These are phyloP conservation scores for Microcera coccophila DNA, from an alignment of 2,329 filamentous ascomycete species.

Conservation along the genomic window DNA sequence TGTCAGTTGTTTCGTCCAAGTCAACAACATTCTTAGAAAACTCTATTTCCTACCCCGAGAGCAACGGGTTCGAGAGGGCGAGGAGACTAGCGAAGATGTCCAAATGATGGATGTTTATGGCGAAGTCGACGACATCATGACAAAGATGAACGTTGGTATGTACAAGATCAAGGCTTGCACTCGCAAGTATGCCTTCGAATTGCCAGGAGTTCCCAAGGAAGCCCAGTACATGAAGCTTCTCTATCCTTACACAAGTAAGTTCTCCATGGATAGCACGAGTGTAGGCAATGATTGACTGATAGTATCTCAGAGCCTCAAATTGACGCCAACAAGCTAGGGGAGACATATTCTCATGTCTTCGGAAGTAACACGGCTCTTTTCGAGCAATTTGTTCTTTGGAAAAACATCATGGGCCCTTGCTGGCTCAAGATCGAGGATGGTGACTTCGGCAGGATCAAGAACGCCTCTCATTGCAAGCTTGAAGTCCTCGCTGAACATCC, in stretches of 20 bases:
- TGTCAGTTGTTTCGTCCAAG: constrained; percentile 90
- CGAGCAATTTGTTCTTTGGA: constrained; percentile 97
- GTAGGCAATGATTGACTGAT: too few species aligned
- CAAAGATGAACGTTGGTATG: constrained; percentile 76
- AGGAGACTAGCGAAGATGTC: constrained; percentile 71
- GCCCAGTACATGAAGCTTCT: constrained; percentile 91
- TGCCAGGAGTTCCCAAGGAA: constrained; percentile 81
- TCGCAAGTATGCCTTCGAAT: constrained; percentile 93
- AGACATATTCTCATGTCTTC: constrained; percentile 93
- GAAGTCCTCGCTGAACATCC: constrained; percentile 81
- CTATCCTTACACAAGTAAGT: constrained; percentile 78
- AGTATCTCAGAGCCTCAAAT: constrained; percentile 67
- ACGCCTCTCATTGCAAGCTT: constrained; percentile 94
- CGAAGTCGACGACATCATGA: constrained; percentile 87
- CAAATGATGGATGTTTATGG: constrained; percentile 85
- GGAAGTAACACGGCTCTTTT: constrained; percentile 91
- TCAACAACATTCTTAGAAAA: constrained; percentile 91
- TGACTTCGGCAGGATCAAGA: constrained; percentile 79
- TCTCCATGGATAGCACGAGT: too few species aligned
- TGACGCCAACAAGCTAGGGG: constrained; percentile 66
- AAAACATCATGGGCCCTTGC: constrained; percentile 97
- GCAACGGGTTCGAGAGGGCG: constrained; percentile 51
- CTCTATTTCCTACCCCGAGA: constrained; percentile 88
- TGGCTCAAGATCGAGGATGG: constrained; percentile 90
- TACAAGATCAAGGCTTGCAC: constrained; percentile 90